phyloP scores from a whole-genome alignment of 2,329 filamentous ascomycete genomes.

The Scytalidium lignicola region DNA sequence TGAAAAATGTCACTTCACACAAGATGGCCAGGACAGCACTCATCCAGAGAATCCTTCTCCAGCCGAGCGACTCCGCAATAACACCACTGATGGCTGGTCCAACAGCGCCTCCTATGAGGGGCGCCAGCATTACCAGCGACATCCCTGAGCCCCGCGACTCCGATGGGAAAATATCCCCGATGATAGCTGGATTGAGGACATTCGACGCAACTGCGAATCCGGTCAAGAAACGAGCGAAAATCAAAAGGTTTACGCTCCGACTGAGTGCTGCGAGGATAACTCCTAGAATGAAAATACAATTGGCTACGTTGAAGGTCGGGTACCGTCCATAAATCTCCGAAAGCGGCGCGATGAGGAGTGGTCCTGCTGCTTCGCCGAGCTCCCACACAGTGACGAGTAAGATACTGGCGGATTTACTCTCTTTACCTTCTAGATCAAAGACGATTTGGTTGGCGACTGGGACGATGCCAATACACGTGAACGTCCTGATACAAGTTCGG shows the following conservation, averaged over 20 bases:
- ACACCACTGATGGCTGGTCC: slow-evolving; percentile 51
- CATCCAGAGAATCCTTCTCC: slow-evolving; percentile 49
- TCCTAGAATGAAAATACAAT: slow-evolving; percentile 38
- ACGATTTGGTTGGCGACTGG: slow-evolving; percentile 49
- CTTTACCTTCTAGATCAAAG: slow-evolving; percentile 37
- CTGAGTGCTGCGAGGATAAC: slow-evolving; percentile 30
- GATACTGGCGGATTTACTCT: slow-evolving; percentile 43
- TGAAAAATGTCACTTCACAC: slow-evolving; percentile 47
- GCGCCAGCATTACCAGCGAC: slow-evolving; percentile 39
- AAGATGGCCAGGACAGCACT: slow-evolving; percentile 39
- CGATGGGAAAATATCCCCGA: not conserved
- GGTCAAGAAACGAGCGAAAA: slow-evolving; percentile 31
- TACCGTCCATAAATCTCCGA: slow-evolving; percentile 41
- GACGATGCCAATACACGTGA: slow-evolving; percentile 52
- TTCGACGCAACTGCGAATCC: not conserved
- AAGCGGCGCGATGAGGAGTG: slow-evolving; percentile 38
- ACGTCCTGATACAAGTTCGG: no score
- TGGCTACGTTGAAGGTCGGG: slow-evolving; percentile 44
- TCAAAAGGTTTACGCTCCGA: slow-evolving; percentile 32
- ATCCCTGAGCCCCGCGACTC: not conserved
- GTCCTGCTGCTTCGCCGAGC: slow-evolving; percentile 40
- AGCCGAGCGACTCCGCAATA: slow-evolving; percentile 49
- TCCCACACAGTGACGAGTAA: slow-evolving; percentile 45
- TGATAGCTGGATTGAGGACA: not conserved
- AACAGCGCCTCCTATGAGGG: slow-evolving; percentile 51